phyloP scores from a whole-genome alignment of 2,329 filamentous ascomycete species.

The Penicillium frequentans region DNA sequence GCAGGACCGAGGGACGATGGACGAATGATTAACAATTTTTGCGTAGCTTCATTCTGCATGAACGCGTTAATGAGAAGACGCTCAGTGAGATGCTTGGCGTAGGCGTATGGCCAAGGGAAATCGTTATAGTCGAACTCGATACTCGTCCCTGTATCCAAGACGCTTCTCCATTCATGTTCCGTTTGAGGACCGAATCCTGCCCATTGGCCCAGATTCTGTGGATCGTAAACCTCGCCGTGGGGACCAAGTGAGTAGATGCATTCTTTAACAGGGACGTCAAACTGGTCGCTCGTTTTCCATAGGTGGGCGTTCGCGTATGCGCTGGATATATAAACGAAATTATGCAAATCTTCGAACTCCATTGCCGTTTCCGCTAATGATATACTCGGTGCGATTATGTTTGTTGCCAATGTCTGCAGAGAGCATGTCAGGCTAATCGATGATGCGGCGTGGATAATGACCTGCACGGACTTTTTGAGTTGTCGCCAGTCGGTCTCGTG shows the following conservation, averaged over 20 bases:
- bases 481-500: neutral
- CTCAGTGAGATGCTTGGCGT: conserved; percentile 9
- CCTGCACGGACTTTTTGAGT: conserved; percentile 1
- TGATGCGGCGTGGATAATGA: conserved; percentile 22
- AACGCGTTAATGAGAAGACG: neutral
- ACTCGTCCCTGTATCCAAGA: neutral
- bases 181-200: neutral
- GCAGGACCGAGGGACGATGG: conserved; percentile 6
- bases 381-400: conserved; percentile 5
- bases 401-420: neutral
- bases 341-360: conserved; percentile 5
- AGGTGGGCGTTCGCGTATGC: conserved; percentile 18
- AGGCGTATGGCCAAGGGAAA: conserved; percentile 9
- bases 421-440: conserved; percentile 4
- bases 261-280: conserved; percentile 12
- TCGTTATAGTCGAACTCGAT: neutral
- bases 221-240: neutral
- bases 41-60: neutral
- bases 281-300: neutral
- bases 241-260: conserved; percentile 5
- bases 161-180: neutral
- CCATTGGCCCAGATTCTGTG: neutral
- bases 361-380: conserved; percentile 9
- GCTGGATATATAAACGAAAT: conserved; percentile 21
- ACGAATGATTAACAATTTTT: conserved; percentile 2